Evolutionary conservation across 805 yeast genomes (phyloP), one percentile per base, ranked within the genome.

Genomic region (Kuraishia molischiana): DNA sequence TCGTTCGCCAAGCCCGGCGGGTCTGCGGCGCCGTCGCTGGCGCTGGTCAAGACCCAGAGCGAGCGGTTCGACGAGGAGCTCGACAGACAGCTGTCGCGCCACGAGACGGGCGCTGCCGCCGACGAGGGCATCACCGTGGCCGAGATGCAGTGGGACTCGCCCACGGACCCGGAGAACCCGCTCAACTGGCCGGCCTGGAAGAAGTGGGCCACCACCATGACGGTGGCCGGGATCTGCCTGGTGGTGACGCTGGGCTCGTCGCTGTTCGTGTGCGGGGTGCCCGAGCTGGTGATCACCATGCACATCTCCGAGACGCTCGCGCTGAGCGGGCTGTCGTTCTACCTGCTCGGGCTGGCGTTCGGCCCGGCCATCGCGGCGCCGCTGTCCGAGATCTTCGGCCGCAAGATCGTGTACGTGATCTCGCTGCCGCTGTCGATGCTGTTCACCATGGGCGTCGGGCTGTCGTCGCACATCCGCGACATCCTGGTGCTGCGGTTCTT

Each of bases 181-280:
- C 66, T 65, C 41, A 81, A 80, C 51, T 82, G 87, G 87, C 69
- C 84, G 3, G 19, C 36, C 3, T 61, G 70, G 70, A 77, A 69
- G 52, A 77, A 71, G 57, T 80, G 89, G 87, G 52, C 54, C 30
- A 59, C 73, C 40, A 80, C 89, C 1, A 69, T 77, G 74, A 66
- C 74, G 4, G 73, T 78, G 11, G 86, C 87, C 2, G 41, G 63
- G 18, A 61, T 76, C 35, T 81, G 89, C 64, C 64, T 82, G 26
- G 81, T 76, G 24, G 80, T 80, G 24, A 74, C 87, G 0, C 69
- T 83, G 53, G 90, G 92, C 19, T 79, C 89, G 0, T 82, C 90
- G 0, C 62, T 82, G 38, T 83, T 66, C 48, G 83, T 80, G 19
- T 67, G 74, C 39, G 82, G 87, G 41, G 69, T 79, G 2, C 70